phyloP scores from a whole-genome alignment of 2,329 filamentous ascomycete genomes.

The Clonostachys rhizophaga region DNA sequence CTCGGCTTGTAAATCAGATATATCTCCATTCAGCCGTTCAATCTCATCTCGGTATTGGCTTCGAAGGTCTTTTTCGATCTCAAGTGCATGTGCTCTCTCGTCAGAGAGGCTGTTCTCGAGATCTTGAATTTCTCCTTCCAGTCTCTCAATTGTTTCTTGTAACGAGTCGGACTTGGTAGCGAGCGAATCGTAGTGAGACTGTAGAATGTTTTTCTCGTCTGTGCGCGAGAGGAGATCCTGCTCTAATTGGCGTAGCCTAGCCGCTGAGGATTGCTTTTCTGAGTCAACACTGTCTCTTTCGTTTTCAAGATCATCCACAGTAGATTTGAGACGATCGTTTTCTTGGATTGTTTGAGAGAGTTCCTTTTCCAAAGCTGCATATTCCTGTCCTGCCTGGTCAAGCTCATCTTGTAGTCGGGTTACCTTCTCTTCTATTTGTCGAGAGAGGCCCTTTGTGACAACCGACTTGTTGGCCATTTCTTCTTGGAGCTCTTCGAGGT shows the following conservation, averaged over 20 bases:
- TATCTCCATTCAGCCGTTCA: conserved; percentile 50
- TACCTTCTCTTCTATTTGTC: conserved; percentile 70
- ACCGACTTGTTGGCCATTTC: conserved; percentile 78
- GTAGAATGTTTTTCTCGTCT: conserved; percentile 66
- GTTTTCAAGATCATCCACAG: conserved; percentile 32
- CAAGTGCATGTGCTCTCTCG: conserved; percentile 52
- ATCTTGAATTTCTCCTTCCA: conserved; percentile 40
- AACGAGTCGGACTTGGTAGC: conserved; percentile 62
- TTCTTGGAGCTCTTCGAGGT: conserved; percentile 65
- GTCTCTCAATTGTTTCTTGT: conserved; percentile 54
- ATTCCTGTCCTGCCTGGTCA: conserved; percentile 43
- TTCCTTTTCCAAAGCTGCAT: conserved; percentile 46
- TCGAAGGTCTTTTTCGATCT: conserved; percentile 55
- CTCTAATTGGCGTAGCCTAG: conserved; percentile 50
- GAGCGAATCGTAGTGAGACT: conserved; percentile 64
- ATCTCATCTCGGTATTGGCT: conserved; percentile 38
- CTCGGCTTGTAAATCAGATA: conserved; percentile 58
- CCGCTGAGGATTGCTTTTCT: conserved; percentile 27
- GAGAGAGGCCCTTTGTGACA: conserved; percentile 67
- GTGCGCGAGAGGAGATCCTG: conserved; percentile 53
- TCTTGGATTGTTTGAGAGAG: conserved; percentile 39
- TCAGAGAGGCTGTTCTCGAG: conserved; percentile 42
- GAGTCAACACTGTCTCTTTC: conserved; percentile 20
- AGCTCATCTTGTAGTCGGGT: conserved; percentile 63
- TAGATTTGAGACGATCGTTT: conserved; percentile 35